A percentile compares a stretch with the other conserved stretches of the same genome.
Conservation (phyloP, 2,329 filamentous ascomycete species). For the Ceratocystis cacaofunesta region DNA sequence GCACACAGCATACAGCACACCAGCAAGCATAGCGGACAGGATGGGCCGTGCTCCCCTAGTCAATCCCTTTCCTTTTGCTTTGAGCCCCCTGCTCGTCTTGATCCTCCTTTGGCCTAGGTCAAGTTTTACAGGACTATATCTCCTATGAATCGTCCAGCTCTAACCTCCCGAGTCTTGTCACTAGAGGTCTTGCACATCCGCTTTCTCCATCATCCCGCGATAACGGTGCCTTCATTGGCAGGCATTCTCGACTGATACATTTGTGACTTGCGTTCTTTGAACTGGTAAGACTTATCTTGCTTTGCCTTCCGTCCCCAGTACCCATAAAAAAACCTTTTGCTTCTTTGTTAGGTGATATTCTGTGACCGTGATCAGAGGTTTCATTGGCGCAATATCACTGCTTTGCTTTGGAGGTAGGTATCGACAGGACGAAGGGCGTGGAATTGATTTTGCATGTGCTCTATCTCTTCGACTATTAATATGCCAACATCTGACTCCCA, state of each 20-base stretch:
- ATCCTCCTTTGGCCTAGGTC: slow-evolving; percentile 12
- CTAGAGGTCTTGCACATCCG: background rate
- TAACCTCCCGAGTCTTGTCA: slow-evolving; percentile 11
- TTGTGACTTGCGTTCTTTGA: background rate
- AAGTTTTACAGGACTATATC: slow-evolving; percentile 13
- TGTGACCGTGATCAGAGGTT: background rate
- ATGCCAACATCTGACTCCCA: background rate
- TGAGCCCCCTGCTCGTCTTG: slow-evolving; percentile 9
- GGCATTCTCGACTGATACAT: background rate
- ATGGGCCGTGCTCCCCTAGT: background rate
- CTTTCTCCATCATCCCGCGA: background rate
- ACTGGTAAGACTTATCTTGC: background rate
- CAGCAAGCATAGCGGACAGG: background rate
- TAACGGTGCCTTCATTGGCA: slow-evolving; percentile 3
- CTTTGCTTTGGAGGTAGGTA: background rate
- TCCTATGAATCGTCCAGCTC: slow-evolving; percentile 14
- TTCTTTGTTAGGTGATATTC: background rate
- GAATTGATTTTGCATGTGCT: background rate
- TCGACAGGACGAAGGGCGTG: background rate
- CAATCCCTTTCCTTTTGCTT: slow-evolving; percentile 10
- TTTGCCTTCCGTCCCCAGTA: background rate
- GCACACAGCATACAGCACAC: background rate
- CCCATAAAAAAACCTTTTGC: background rate
- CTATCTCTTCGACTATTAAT: background rate
- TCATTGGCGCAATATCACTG: background rate